Evolutionary conservation across 2,329 filamentous ascomycete species (phyloP).

Genomic region (Colletotrichum cordylinicola): DNA sequence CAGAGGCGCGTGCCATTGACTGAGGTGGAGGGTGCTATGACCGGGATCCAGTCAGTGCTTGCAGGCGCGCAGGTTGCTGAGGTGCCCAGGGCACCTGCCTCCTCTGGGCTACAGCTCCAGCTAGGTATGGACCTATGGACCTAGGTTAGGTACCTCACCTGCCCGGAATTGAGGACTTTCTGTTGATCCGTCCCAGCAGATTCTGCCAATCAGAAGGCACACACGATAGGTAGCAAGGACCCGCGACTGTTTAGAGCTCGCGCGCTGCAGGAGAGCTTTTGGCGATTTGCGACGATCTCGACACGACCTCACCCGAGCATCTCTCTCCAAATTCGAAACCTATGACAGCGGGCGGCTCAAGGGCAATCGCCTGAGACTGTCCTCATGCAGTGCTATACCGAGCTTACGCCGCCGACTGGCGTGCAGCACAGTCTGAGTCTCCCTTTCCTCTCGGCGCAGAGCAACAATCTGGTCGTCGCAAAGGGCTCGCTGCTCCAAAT

Average conservation of each 20-base stretch:
- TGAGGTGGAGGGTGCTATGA: neutral
- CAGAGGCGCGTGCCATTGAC: neutral
- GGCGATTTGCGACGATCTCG: neutral
- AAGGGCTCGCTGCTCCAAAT: constrained; percentile 94
- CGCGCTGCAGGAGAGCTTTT: constrained; percentile 8
- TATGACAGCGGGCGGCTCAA: constrained; percentile 1
- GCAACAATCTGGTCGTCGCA: constrained; percentile 87
- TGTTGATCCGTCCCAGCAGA: neutral
- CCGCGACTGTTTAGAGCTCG: neutral
- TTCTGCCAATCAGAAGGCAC: constrained; percentile 8
- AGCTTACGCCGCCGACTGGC: constrained; percentile 91
- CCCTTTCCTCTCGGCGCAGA: constrained; percentile 76
- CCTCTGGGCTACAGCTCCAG: too few relatives aligned
- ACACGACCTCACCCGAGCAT: neutral
- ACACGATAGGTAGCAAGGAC: neutral
- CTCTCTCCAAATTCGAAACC: neutral
- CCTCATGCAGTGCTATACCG: constrained; percentile 95
- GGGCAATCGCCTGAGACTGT: constrained; percentile 34
- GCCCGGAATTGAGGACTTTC: neutral
- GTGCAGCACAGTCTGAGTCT: constrained; percentile 87
- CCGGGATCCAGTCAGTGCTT: neutral
- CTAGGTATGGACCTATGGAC: too few relatives aligned
- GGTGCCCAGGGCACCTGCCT: too few relatives aligned
- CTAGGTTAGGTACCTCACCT: too few relatives aligned
- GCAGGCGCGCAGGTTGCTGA: neutral